Evolutionary conservation across 164 flowering plant species (phyloP).

Genomic region (Vitis rupestris): DNA sequence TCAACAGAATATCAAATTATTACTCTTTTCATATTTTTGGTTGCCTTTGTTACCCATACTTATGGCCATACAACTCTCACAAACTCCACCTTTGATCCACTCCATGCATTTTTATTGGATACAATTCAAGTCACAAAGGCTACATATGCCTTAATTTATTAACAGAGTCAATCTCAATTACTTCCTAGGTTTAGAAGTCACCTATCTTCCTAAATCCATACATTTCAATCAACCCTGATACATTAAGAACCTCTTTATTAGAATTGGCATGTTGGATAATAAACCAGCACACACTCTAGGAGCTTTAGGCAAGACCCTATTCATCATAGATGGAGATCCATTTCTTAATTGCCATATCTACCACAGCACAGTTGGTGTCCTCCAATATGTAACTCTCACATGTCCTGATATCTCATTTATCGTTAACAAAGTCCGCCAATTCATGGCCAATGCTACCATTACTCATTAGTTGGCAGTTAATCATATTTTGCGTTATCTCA

Average conservation of each 20-base stretch:
- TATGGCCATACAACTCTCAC: no score
- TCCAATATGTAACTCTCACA: conserved; percentile 9
- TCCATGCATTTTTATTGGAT: no score
- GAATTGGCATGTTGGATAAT: background rate
- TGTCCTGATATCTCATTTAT: conserved; percentile 7
- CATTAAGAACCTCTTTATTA: background rate
- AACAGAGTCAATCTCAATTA: background rate
- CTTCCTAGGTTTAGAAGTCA: background rate
- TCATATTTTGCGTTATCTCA: background rate
- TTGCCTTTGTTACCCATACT: no score
- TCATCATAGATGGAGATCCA: background rate
- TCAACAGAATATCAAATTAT: background rate
- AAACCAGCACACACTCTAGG: background rate
- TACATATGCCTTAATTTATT: no score
- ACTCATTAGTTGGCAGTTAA: background rate
- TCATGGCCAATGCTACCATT: conserved; percentile 1
- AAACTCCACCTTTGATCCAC: no score
- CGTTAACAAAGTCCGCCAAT: conserved; percentile 6
- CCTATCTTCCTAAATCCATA: background rate
- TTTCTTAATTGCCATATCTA: background rate
- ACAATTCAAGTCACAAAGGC: no score
- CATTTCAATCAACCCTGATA: background rate
- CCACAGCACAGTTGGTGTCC: conserved; percentile 3
- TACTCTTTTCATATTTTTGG: no score
- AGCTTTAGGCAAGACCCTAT: background rate